Evolutionary conservation across 2,329 filamentous ascomycete genomes (phyloP), one percentile per base, ranked within the genome.

Genomic region (Talaromyces sp.): DNA sequence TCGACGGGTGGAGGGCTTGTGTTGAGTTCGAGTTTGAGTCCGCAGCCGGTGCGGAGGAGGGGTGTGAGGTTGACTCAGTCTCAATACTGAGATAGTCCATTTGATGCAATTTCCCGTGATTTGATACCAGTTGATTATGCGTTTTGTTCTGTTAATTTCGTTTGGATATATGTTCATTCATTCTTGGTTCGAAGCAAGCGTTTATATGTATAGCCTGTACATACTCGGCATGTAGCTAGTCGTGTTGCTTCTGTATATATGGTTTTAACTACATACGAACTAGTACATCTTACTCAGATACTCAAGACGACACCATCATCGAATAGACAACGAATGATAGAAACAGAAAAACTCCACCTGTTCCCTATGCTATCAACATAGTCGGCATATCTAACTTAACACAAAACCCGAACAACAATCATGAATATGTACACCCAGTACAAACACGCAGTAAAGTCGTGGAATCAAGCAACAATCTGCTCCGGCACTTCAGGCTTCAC

Each of bases 401-500:
- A 45, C 8, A 45, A 29, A 43, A 25, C 7, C 31, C 31, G 19
- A 19, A n/a, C 22, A 40, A 58, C 13, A 11, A 43, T 59, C 56
- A 59, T 43, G 19, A 59, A 43, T 59, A 45, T 59, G 36, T 59
- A 25, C 22, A 59, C 7, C 6, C n/a, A 22, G 53, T 38, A 56
- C 53, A 54, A 22, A 4, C 6, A 17, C n/a, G n/a, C n/a, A n/a
- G n/a, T n/a, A n/a, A n/a, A n/a, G n/a, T n/a, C n/a, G n/a, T n/a
- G 2, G 6, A 45, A 34, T 63, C 38, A 66, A 51, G 72, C 72
- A 70, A 75, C 70, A 60, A 79, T 77, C 70, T 79, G 78, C 71
- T 84, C 81, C 36, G 86, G 86, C 40, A 86, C 84, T 69, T 91
- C 85, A 15, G 93, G 91, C 79, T 92, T 89, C 69, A 94, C 90